Conservation (phyloP, 768 basidiomycete genomes). For the Termitomyces eurrhizus region DNA sequence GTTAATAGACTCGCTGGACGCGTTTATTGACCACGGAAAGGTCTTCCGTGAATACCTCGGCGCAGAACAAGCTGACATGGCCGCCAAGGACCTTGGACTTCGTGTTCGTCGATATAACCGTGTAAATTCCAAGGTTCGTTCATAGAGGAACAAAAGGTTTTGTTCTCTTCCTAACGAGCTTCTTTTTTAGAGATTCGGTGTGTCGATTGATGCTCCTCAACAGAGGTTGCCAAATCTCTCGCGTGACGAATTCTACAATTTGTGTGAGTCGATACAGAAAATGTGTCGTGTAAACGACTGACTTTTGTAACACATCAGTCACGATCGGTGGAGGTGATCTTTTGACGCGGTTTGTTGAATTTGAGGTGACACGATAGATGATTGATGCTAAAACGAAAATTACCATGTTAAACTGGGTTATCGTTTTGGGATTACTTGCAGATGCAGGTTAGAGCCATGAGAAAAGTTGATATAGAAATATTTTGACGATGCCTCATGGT, state of each 20-base stretch:
- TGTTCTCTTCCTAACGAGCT: neutral
- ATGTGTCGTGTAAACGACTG: neutral
- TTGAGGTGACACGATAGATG: conserved; percentile 14
- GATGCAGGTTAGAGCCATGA: neutral
- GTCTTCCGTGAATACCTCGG: conserved; percentile 31
- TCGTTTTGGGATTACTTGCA: neutral
- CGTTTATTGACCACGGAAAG: conserved; percentile 35
- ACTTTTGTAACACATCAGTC: conserved; percentile 18
- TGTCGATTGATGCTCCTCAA: conserved; percentile 23
- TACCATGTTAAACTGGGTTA: neutral
- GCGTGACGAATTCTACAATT: conserved; percentile 34
- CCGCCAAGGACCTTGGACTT: conserved; percentile 23
- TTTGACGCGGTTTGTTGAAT: conserved; percentile 33
- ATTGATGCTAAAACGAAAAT: neutral
- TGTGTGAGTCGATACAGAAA: conserved; percentile 25
- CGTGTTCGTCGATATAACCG: conserved; percentile 23
- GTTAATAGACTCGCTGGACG: conserved; percentile 34
- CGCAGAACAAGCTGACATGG: conserved; percentile 19
- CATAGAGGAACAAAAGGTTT: neutral
- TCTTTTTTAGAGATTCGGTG: conserved; percentile 29
- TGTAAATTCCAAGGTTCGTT: conserved; percentile 31
- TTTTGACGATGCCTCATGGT: neutral
- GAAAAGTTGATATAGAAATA: neutral
- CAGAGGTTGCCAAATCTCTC: conserved; percentile 32
- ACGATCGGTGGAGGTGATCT: conserved; percentile 31